These are phyloP conservation scores for Ophiorrhiza pumila DNA, from an alignment of 257 asterid genomes.

Conservation along the genomic window DNA sequence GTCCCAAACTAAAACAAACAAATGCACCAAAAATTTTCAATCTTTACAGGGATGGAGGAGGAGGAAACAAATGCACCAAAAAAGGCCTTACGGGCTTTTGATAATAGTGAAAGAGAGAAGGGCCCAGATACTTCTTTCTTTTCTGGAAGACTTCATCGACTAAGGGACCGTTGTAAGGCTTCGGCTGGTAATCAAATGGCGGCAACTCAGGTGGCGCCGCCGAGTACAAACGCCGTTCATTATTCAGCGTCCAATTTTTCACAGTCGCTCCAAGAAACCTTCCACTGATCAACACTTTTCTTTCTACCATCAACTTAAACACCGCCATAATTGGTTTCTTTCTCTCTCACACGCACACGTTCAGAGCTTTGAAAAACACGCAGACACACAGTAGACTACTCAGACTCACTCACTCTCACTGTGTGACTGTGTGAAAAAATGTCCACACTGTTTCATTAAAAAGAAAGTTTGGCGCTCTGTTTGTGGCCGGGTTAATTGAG, in stretches of 20 bases:
- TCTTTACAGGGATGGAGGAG: not conserved
- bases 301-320: constrained; percentile 2
- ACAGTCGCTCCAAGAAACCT: not conserved
- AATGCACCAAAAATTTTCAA: not conserved
- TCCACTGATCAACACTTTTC: constrained; percentile 4
- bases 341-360: no score
- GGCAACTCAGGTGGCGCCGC: constrained; percentile 59
- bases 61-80: not conserved
- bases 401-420: not conserved
- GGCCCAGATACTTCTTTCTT: constrained; percentile 74
- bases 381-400: not conserved
- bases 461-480: not conserved
- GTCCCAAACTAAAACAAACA: not conserved
- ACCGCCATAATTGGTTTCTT: constrained; percentile 2
- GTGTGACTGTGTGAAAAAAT: not conserved
- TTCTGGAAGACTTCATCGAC: constrained; percentile 75
- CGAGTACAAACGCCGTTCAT: constrained; percentile 8
- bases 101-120: constrained; percentile 80
- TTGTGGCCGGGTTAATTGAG: not conserved
- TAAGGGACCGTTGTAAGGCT: constrained; percentile 69
- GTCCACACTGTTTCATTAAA: no score
- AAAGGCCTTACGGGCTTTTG: constrained; percentile 69
- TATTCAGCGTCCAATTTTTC: not conserved
- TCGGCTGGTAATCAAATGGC: constrained; percentile 65
- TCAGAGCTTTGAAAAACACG: not conserved